A percentile compares a stretch with the other conserved stretches of the same genome.
These are phyloP conservation scores for Trichoderma semiorbis DNA, from an alignment of 2,329 filamentous ascomycete species.

Conservation along the genomic window DNA sequence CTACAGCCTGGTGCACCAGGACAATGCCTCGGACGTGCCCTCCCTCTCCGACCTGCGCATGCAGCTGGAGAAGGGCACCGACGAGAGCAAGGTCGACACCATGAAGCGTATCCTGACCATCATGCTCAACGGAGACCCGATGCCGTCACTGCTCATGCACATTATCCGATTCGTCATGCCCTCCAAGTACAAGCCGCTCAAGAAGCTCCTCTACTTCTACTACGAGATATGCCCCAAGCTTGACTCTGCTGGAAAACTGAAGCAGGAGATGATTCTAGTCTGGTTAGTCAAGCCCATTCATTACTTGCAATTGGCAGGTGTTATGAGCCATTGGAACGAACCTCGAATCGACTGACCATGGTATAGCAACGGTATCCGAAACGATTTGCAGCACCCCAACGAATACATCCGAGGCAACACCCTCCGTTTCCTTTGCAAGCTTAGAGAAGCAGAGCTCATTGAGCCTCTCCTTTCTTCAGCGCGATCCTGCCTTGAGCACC, in stretches of 20 bases:
- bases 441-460: conserved; percentile 91
- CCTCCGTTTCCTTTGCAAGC: conserved; percentile 94
- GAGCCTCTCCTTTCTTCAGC: conserved; percentile 93
- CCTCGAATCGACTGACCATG: not conserved
- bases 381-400: conserved; percentile 95
- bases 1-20: conserved; percentile 96
- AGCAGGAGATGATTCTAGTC: conserved; percentile 99
- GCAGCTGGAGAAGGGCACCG: conserved; percentile 89
- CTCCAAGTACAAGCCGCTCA: conserved; percentile 90
- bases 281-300: conserved; percentile 56
- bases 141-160: conserved; percentile 96
- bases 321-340: too few relatives aligned
- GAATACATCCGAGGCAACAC: conserved; percentile 98
- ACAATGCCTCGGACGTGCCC: conserved; percentile 92
- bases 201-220: conserved; percentile 99
- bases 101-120: conserved; percentile 95
- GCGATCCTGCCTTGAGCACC: conserved; percentile 87
- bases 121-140: conserved; percentile 97
- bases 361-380: conserved; percentile 88
- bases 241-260: conserved; percentile 87
- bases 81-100: conserved; percentile 89
- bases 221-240: conserved; percentile 98
- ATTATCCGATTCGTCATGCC: conserved; percentile 99
- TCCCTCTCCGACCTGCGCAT: conserved; percentile 86
- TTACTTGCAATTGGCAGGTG: not conserved